These are phyloP conservation scores for Solanum corneliomulleri DNA, from an alignment of 257 asterid genomes.

Conservation along the genomic window DNA sequence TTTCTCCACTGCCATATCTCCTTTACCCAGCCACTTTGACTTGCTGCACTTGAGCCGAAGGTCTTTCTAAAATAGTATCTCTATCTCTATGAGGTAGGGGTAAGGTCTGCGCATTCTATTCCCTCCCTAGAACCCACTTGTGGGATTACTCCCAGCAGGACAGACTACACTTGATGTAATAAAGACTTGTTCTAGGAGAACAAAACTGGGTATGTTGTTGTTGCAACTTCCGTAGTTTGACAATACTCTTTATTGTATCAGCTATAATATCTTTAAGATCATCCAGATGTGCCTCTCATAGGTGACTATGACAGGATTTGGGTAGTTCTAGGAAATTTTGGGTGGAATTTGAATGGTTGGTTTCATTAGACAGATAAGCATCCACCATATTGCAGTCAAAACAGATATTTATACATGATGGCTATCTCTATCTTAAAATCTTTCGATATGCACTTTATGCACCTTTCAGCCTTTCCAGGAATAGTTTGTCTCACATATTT, in stretches of 20 bases:
- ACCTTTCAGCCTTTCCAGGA: background rate
- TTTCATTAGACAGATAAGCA: background rate
- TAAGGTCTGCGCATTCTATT: background rate
- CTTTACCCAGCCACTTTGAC: background rate
- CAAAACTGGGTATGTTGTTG: background rate
- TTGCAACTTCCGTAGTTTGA: background rate
- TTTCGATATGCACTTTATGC: background rate
- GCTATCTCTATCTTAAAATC: background rate
- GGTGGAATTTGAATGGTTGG: background rate
- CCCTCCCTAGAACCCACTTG: background rate
- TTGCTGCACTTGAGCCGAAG: background rate
- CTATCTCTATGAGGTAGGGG: background rate
- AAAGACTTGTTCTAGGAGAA: background rate
- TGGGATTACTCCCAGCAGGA: background rate
- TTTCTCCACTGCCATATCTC: background rate
- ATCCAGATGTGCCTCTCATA: background rate
- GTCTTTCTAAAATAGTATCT: background rate
- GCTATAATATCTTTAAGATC: background rate
- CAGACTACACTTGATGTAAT: background rate
- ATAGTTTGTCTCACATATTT: background rate
- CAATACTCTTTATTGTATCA: background rate
- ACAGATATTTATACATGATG: background rate
- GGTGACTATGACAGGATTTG: background rate
- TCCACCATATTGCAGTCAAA: background rate
- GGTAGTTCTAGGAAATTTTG: background rate